Evolutionary conservation across 148 eudicot species (phyloP), one percentile per base, ranked within the genome.

Genomic region (Spergularia bocconei): DNA sequence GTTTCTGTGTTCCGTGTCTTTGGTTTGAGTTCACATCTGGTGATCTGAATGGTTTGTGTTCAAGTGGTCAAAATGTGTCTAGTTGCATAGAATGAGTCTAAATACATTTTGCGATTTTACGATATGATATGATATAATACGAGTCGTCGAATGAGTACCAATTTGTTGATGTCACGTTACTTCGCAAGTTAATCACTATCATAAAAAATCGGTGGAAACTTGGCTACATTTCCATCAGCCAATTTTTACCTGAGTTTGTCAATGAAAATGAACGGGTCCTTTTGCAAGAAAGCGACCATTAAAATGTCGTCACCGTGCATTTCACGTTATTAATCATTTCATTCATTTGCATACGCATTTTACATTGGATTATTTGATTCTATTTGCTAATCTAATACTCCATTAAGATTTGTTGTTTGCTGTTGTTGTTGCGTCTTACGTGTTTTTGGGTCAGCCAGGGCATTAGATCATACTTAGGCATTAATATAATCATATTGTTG

Each of bases 241-340:
- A 78, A 21, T 62, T 54, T 69, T 14, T 33, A 20, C 47, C 66
- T 53, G 19, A 33, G 25, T 16, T 63, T 16, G 11, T 12, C 54
- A 16, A 54, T 51, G 62, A 60, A 19, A 16, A 33, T 69, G 60
- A 50, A 57, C 56, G 16, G 2, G 15, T 58, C 63, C 52, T 72
- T 70, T 75, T 66, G 62, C 75, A 50, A 52, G 79, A 80, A 70
- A 71, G 5, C 9, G 76, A 58, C 79, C 67, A 7, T 67, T 21
- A 8, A 6, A 25, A 6, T 23, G 21, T 70, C 65, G 63, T n/a
- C 67, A 29, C 67, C 74, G 10, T 77, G 73, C 41, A 48, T 60
- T 68, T 38, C 61, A 13, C 79, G 25, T 53, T 75, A 2, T 29
- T 65, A 5, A 17, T 25, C 41, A 29, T 69, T 69, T 15, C 33